These are phyloP conservation scores for Mucor saturninus DNA, from an alignment of 371 early-diverging fungal genomes.

Conservation along the genomic window DNA sequence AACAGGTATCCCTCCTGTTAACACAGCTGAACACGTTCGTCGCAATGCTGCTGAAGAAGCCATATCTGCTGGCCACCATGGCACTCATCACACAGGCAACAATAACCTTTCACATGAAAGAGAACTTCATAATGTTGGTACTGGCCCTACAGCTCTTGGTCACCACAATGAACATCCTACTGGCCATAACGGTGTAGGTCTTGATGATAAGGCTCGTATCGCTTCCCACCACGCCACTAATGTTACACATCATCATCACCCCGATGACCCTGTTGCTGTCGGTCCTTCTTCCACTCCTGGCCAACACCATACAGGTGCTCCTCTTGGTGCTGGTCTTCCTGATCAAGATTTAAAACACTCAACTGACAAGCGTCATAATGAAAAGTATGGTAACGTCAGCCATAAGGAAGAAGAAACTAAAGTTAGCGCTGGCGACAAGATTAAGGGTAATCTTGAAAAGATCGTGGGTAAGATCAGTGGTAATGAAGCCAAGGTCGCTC, in stretches of 20 bases:
- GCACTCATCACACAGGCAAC: slow-evolving; percentile 1
- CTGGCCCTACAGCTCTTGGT: slow-evolving; percentile 3
- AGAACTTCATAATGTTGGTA: background rate
- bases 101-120: too few relatives aligned
- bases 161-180: background rate
- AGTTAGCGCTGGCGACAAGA: slow-evolving; percentile 29
- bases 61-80: background rate
- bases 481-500: slow-evolving; percentile 29
- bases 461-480: slow-evolving; percentile 36
- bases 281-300: too few relatives aligned
- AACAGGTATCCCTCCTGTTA: slow-evolving; percentile 28
- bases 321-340: slow-evolving; percentile 5
- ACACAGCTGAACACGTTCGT: slow-evolving; percentile 17
- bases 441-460: slow-evolving; percentile 39
- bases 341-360: background rate
- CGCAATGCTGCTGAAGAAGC: slow-evolving; percentile 14
- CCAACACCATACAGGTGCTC: background rate
- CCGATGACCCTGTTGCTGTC: too few relatives aligned
- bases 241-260: background rate
- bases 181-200: background rate
- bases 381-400: background rate
- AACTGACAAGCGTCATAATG: slow-evolving; percentile 1
- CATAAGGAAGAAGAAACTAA: background rate
- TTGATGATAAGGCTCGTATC: slow-evolving; percentile 3
- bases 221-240: background rate